These are phyloP conservation scores for Calonectria fujianensis DNA, from an alignment of 2,329 filamentous ascomycete species.

Conservation along the genomic window DNA sequence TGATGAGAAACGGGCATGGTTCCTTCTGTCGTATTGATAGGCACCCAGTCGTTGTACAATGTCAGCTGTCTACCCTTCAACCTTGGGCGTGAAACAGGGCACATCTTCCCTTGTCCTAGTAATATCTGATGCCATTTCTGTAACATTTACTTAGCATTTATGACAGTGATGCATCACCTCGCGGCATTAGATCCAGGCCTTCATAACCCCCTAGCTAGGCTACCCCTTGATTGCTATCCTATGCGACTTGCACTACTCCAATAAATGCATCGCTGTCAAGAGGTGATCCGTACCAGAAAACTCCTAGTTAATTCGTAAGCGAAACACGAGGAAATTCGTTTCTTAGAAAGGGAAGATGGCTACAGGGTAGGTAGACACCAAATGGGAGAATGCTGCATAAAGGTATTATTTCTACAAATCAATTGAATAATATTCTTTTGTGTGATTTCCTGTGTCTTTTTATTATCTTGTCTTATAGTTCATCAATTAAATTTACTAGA, in stretches of 20 bases:
- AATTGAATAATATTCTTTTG: no score
- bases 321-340: neutral
- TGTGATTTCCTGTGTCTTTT: no score
- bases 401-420: no score
- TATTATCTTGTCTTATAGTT: no score
- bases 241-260: neutral
- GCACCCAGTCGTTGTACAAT: neutral
- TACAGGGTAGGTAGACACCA: neutral
- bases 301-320: neutral
- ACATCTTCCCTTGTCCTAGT: neutral
- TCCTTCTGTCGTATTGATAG: neutral
- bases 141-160: neutral
- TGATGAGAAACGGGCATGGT: neutral
- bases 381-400: no score
- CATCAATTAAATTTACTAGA: no score
- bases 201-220: neutral
- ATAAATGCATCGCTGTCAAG: neutral
- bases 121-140: neutral
- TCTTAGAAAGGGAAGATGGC: neutral
- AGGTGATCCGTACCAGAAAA: neutral
- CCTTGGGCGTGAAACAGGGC: neutral
- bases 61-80: neutral
- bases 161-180: neutral
- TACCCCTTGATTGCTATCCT: neutral
- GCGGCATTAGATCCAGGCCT: neutral